Evolutionary conservation across 2,329 filamentous ascomycete genomes (phyloP).

Genomic region (Taxawa tesnikishii): DNA sequence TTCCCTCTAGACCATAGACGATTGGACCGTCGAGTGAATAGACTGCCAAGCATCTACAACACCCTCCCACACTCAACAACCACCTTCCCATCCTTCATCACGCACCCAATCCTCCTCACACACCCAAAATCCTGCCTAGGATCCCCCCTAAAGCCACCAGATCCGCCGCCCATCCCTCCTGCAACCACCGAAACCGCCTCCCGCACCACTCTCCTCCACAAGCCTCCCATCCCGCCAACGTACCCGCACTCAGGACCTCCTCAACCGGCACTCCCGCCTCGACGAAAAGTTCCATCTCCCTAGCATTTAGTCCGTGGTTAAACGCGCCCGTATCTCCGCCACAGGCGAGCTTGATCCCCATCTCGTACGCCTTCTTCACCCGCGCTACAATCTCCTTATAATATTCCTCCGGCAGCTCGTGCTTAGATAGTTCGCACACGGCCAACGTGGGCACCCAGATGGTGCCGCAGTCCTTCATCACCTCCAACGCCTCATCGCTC

Average conservation of each 20-base stretch:
- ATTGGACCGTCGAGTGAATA: no score
- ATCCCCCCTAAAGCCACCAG: conserved; percentile 38
- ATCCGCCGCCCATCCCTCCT: conserved; percentile 39
- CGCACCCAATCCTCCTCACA: conserved; percentile 38
- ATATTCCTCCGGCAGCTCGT: conserved; percentile 10
- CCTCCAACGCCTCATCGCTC: conserved; percentile 25
- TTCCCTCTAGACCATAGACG: no score
- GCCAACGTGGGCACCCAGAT: conserved; percentile 44
- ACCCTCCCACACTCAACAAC: conserved; percentile 28
- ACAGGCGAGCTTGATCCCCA: conserved; percentile 37
- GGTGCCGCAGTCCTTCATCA: conserved; percentile 30
- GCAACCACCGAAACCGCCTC: conserved; percentile 24
- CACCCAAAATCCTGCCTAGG: conserved; percentile 27
- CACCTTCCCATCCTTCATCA: conserved; percentile 45
- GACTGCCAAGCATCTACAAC: no score
- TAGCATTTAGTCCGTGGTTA: conserved; percentile 38
- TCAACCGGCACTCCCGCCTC: conserved; percentile 37
- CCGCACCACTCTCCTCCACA: conserved; percentile 38
- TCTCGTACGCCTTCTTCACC: conserved; percentile 32
- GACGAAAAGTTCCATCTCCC: conserved; percentile 44
- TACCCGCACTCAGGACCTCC: conserved; percentile 38
- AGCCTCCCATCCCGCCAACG: conserved; percentile 42
- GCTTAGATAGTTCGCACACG: conserved; percentile 26
- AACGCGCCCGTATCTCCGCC: conserved; percentile 45
- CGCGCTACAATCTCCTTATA: conserved; percentile 17